Conservation (phyloP, 2,329 filamentous ascomycete genomes). For the Penicillium sp. region DNA sequence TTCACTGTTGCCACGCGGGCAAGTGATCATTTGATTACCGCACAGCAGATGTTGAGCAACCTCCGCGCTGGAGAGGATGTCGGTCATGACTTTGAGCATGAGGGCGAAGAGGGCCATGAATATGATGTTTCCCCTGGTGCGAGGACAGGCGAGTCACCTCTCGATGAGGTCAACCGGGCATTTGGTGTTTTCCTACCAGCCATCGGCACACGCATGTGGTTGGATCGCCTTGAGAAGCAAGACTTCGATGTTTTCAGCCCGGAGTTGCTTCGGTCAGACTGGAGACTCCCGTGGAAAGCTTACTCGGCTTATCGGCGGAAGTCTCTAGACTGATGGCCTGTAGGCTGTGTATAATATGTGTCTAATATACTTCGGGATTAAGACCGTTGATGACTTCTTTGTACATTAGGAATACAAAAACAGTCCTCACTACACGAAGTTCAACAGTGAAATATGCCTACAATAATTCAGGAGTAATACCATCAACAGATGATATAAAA, state of each 20-base stretch:
- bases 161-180: conserved; percentile 60
- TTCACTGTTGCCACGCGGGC: conserved; percentile 91
- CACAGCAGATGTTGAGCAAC: conserved; percentile 83
- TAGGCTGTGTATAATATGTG: conserved; percentile 17
- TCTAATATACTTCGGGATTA: conserved; percentile 8
- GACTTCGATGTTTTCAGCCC: conserved; percentile 80
- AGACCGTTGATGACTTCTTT: not conserved
- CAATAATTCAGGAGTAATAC: not conserved
- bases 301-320: conserved; percentile 60
- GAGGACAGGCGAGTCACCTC: conserved; percentile 33
- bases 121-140: conserved; percentile 47
- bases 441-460: not conserved
- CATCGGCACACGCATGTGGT: conserved; percentile 72
- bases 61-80: conserved; percentile 70
- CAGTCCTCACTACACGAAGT: not conserved
- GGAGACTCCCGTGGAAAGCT: conserved; percentile 81
- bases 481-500: not conserved
- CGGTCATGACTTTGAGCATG: conserved; percentile 86
- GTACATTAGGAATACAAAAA: conserved; percentile 1
- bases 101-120: conserved; percentile 67
- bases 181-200: conserved; percentile 82
- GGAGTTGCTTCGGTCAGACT: conserved; percentile 63
- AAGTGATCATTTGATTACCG: conserved; percentile 93
- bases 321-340: conserved; percentile 41
- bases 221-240: conserved; percentile 71